phyloP scores from a whole-genome alignment of 805 yeast genomes.

The Candida namnaoensis region DNA sequence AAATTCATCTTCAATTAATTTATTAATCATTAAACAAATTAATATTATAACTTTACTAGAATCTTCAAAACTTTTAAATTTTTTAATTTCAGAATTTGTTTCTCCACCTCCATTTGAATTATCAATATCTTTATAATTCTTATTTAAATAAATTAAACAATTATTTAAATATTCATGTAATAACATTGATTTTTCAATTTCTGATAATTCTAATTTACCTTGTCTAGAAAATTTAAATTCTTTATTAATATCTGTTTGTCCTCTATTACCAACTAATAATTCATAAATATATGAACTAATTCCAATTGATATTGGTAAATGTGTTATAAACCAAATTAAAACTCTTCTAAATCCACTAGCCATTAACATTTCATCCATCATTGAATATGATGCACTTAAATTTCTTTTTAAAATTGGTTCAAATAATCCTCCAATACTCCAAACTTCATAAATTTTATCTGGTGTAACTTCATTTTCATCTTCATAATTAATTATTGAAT shows the following conservation, averaged over 20 bases:
- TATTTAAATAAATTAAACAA: constrained; percentile 34
- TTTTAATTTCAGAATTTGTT: no score
- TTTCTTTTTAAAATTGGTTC: constrained; percentile 44
- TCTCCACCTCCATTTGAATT: constrained; percentile 7
- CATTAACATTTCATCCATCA: constrained; percentile 69
- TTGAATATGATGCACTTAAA: constrained; percentile 41
- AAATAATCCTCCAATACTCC: constrained; percentile 36
- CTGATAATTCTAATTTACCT: constrained; percentile 46
- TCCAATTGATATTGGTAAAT: constrained; percentile 44
- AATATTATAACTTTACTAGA: constrained; percentile 36
- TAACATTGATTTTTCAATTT: constrained; percentile 56
- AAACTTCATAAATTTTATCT: constrained; percentile 39
- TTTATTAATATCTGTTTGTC: constrained; percentile 20
- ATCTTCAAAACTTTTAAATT: no score
- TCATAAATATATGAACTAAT: constrained; percentile 58
- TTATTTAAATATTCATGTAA: constrained; percentile 64
- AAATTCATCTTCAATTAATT: constrained; percentile 35
- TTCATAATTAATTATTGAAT: no score
- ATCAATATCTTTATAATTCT: constrained; percentile 17
- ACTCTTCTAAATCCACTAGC: constrained; percentile 54
- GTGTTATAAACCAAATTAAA: constrained; percentile 61
- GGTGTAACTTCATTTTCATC: constrained; percentile 27
- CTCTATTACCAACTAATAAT: constrained; percentile 48
- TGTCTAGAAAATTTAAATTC: constrained; percentile 40
- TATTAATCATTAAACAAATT: constrained; percentile 55